Conservation (phyloP, 805 yeast species). For the Sugiyamaella valdiviana region DNA sequence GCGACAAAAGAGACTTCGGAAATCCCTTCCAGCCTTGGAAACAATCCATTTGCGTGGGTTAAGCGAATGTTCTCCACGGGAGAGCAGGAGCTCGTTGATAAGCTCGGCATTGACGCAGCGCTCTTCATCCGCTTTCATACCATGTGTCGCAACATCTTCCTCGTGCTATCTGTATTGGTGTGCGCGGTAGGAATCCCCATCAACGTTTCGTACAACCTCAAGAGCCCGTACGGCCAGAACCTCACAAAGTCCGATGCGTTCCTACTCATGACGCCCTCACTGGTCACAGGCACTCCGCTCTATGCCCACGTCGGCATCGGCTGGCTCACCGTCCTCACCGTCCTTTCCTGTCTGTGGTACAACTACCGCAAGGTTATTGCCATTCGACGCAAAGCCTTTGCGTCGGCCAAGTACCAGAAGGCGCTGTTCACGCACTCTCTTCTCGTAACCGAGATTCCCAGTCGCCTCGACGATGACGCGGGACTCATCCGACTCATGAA, state of each 20-base stretch:
- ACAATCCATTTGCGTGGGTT: constrained; percentile 24
- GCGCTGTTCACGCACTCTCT: constrained; percentile 29
- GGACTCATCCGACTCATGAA: constrained; percentile 23
- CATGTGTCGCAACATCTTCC: constrained; percentile 31
- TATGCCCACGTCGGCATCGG: constrained; percentile 32
- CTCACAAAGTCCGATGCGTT: constrained; percentile 30
- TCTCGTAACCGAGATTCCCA: constrained; percentile 30
- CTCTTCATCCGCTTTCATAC: constrained; percentile 27
- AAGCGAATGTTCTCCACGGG: constrained; percentile 15
- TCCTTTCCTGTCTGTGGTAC: constrained; percentile 26
- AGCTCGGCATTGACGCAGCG: constrained; percentile 34
- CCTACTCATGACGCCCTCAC: constrained; percentile 33
- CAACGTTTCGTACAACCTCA: constrained; percentile 31
- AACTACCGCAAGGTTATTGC: constrained; percentile 25
- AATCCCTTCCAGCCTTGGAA: constrained; percentile 16
- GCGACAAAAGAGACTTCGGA: constrained; percentile 8
- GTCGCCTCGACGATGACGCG: constrained; percentile 19
- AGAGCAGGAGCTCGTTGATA: constrained; percentile 24
- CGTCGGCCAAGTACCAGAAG: constrained; percentile 21
- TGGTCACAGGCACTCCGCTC: constrained; percentile 28
- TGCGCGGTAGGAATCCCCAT: constrained; percentile 33
- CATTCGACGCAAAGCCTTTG: constrained; percentile 23
- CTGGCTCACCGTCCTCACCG: constrained; percentile 27
- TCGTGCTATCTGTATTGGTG: constrained; percentile 28
- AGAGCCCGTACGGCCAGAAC: constrained; percentile 19